Base-by-base conservation (phyloP, 768 basidiomycete genomes). In the Rhodotorula babjevae region DNA sequence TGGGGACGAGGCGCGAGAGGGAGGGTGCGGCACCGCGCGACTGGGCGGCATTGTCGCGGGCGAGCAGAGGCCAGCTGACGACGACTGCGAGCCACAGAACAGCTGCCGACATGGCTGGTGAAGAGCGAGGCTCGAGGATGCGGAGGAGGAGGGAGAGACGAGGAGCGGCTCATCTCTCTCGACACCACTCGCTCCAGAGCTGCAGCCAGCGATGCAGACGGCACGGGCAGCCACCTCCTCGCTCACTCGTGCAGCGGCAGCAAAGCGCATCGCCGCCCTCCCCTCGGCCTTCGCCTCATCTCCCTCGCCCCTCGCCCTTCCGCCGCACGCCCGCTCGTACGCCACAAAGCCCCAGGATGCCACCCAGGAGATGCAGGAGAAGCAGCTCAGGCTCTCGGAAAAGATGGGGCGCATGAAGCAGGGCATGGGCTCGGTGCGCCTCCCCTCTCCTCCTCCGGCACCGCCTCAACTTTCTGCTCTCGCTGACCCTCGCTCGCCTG, bases 401-500 rank as follows among this genome's bases (percentile, higher is more conserved):
- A 75, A 75, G 63, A 69, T 69, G 23, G 69, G 73, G 21, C 67
- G 73, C 49, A 68, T 68, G 73, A 75, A 75, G 63, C 73, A 75
- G 63, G 71, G 64, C 63, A 44, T 65, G 36, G 67, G 63, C 23
- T 53, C 63, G 10, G 73, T 75, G 3, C 61, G 73, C n/a, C n/a
- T 63, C 56, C 23, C 15, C 40, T 50, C 14, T 11, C n/a, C 29
- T 56, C 25, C 49, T 65, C 61, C 15, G 50, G 18, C 36, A 36
- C 47, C 19, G 19, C 47, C 19, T 21, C 27, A 27, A 29, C 58
- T 25, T 65, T 47, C 27, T 33, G 33, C n/a, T 11, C 36, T 8
- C 25, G 18, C 36, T 25, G 11, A 18, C 18, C 6, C 53, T 23
- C 59, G 21, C 73, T 60, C 57, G 47, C 47, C n/a, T 44, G 7